Evolutionary conservation across 2,329 filamentous ascomycete genomes (phyloP), one percentile per base, ranked within the genome.

Genomic region (Monilinia aucupariae): DNA sequence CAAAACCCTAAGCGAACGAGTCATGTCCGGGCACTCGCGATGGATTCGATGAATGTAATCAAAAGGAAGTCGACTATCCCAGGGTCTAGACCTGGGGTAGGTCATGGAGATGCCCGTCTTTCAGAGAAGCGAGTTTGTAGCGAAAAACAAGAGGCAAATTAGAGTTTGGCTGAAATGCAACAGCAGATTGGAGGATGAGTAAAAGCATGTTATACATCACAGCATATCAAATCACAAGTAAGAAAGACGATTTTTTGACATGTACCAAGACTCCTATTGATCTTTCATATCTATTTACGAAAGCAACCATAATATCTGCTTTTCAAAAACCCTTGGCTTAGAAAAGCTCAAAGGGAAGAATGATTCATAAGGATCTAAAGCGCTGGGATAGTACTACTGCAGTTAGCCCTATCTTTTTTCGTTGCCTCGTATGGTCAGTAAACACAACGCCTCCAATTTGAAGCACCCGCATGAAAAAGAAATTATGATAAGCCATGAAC

Each of bases 281-380:
- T 56, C 41, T 47, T 34, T 25, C 17, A 30, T 20, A 56, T 56
- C 54, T 56, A 56, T 56, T 34, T 47, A 47, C 41, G 45, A 32
- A 32, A n/a, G 10, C 37, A 55, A n/a, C 27, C 22, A 22, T 47
- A 39, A 39, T 56, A 34, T 47, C 41, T 47, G 27, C 41, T 27
- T 20, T 12, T 27, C 41, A 22, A 39, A 47, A 4, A 20, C 25
- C 20, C 54, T 2, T 2, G 32, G 34, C 41, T 30, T 20, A 10
- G 3, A 39, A 27, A 50, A 37, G 15, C 30, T n/a, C 6, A 27
- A 50, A 30, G 32, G 27, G 49, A 50, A 50, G 47, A 50, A 59
- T 39, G 47, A 30, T 30, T 22, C n/a, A 39, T 9, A n/a, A 50
- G 56, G 41, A 34, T 47, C 54, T 56, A 34, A 34, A 34, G 13